These are phyloP conservation scores for Cardamine occulta DNA, from an alignment of 345 rosid species.

Conservation along the genomic window DNA sequence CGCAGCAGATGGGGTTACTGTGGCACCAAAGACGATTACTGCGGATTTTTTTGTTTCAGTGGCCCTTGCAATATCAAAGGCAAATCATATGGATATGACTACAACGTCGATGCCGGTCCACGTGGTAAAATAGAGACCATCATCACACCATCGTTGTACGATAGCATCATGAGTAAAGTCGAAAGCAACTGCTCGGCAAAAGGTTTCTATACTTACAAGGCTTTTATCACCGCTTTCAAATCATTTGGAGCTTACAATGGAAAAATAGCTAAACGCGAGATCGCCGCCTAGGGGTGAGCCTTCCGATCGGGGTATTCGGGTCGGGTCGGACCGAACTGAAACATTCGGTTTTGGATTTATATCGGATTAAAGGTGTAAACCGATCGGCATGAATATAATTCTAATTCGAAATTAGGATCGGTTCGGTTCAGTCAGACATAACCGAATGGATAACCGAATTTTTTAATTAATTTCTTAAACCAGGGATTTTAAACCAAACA, in stretches of 20 bases:
- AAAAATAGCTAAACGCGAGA: slow-evolving; percentile 56
- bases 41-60: slow-evolving; percentile 34
- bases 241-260: slow-evolving; percentile 42
- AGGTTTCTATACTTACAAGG: slow-evolving; percentile 49
- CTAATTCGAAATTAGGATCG: no score
- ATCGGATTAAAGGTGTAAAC: no score
- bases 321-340: no score
- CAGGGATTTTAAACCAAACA: no score
- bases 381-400: no score
- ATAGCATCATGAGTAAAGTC: slow-evolving; percentile 50
- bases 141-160: slow-evolving; percentile 49
- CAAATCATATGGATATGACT: slow-evolving; percentile 31
- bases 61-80: slow-evolving; percentile 38
- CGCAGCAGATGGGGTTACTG: slow-evolving; percentile 41
- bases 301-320: no score
- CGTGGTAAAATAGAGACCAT: slow-evolving; percentile 44
- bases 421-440: no score
- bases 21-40: slow-evolving; percentile 21
- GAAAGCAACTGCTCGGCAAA: slow-evolving; percentile 47
- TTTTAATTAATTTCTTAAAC: no score
- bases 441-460: no score
- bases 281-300: slow-evolving; percentile 38
- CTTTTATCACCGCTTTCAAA: slow-evolving; percentile 41
- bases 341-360: no score
- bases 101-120: slow-evolving; percentile 30